A percentile compares a stretch with the other conserved stretches of the same genome.
phyloP scores from a whole-genome alignment of 805 yeast species.

The Ogataea saltuana region DNA sequence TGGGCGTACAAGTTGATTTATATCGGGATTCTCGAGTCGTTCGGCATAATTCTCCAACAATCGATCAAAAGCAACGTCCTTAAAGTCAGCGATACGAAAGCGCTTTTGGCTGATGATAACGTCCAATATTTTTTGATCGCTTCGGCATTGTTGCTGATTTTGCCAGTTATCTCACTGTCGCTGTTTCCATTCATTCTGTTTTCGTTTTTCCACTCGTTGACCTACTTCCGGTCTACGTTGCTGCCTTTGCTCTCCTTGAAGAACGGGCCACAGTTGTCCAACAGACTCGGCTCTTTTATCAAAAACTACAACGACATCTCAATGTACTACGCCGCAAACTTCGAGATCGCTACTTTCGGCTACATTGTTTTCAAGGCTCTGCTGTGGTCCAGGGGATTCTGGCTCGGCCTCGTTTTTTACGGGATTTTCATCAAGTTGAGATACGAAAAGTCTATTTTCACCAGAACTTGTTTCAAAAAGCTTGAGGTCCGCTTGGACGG shows the following conservation, averaged over 20 bases:
- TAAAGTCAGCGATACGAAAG: slow-evolving; percentile 22
- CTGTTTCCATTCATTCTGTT: slow-evolving; percentile 74
- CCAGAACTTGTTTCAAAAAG: slow-evolving; percentile 60
- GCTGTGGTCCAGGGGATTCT: slow-evolving; percentile 62
- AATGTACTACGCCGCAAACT: slow-evolving; percentile 58
- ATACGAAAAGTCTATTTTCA: slow-evolving; percentile 72
- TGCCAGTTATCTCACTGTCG: slow-evolving; percentile 62
- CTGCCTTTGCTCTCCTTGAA: slow-evolving; percentile 57
- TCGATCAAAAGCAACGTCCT: slow-evolving; percentile 40
- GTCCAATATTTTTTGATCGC: slow-evolving; percentile 65
- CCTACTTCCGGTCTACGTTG: slow-evolving; percentile 63
- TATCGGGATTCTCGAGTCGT: slow-evolving; percentile 67
- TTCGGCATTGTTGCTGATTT: slow-evolving; percentile 52
- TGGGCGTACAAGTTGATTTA: slow-evolving; percentile 60
- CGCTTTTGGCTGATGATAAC: slow-evolving; percentile 44
- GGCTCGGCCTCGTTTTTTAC: slow-evolving; percentile 56
- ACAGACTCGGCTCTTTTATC: slow-evolving; percentile 44
- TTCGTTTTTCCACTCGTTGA: slow-evolving; percentile 79
- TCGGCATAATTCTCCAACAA: slow-evolving; percentile 74
- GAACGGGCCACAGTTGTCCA: slow-evolving; percentile 14
- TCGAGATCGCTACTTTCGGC: slow-evolving; percentile 42
- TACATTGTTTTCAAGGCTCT: slow-evolving; percentile 40
- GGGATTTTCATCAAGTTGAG: slow-evolving; percentile 71
- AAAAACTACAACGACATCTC: slow-evolving; percentile 57
- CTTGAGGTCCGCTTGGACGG: slow-evolving; percentile 68